A percentile compares a stretch with the other conserved stretches of the same genome.
These are phyloP conservation scores for Picea glauca DNA, from an alignment of 75 land plant species.

Conservation along the genomic window DNA sequence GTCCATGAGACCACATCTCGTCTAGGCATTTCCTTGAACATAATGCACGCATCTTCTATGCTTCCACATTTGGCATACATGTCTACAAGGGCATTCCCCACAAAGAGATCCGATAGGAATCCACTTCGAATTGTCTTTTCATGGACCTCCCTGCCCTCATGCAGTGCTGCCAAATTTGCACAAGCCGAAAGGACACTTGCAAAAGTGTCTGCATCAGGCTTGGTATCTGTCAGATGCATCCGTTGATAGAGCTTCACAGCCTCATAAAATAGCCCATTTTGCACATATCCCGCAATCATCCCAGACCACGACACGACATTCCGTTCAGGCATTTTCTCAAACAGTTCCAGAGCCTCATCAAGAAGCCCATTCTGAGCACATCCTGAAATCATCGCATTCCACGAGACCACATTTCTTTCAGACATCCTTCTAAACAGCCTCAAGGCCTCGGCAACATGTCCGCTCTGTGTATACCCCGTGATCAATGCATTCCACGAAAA, in stretches of 20 bases:
- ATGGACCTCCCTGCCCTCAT: constrained; percentile 26
- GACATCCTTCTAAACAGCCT: constrained; percentile 11
- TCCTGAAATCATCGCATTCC: constrained; percentile 22
- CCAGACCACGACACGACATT: constrained; percentile 40
- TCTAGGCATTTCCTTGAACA: constrained; percentile 20
- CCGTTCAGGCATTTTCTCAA: constrained; percentile 23
- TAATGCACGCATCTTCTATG: constrained; percentile 11
- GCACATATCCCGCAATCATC: constrained; percentile 37
- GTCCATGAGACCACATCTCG: constrained; percentile 39
- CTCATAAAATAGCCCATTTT: constrained; percentile 14
- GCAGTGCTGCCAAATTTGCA: constrained; percentile 12
- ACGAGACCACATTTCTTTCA: constrained; percentile 21
- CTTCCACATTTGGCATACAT: constrained; percentile 51
- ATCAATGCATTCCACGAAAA: constrained; percentile 26
- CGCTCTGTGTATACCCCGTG: constrained; percentile 24
- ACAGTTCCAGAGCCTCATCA: constrained; percentile 19
- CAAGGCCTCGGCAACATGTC: constrained; percentile 11
- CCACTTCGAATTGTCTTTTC: constrained; percentile 13
- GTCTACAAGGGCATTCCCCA: constrained; percentile 30
- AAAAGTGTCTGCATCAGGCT: constrained; percentile 19
- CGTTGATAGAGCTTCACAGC: constrained; percentile 14
- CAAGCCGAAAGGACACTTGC: constrained; percentile 30
- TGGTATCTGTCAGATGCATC: constrained; percentile 15
- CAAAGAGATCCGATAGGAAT: constrained; percentile 16
- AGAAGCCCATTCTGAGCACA: constrained; percentile 18